Conservation (phyloP, 2,329 filamentous ascomycete genomes). For the Rutstroemia sp. region DNA sequence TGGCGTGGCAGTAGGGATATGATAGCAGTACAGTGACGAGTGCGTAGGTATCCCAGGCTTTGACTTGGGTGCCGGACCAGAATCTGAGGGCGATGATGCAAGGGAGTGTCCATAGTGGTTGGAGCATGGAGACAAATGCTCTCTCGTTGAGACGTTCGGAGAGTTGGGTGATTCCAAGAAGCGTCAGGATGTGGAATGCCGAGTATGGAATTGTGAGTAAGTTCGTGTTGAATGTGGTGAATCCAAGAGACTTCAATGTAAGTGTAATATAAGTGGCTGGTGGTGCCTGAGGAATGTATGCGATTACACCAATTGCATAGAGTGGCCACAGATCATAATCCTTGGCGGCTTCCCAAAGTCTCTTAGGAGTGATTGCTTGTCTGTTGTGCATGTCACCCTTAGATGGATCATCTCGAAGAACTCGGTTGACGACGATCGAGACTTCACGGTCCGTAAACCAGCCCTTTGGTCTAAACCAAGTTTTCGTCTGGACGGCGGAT, state of each 20-base stretch:
- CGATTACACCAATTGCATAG: slow-evolving; percentile 39
- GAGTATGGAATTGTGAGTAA: slow-evolving; percentile 39
- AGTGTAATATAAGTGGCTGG: slow-evolving; percentile 46
- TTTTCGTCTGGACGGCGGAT: slow-evolving; percentile 52
- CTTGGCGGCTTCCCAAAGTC: slow-evolving; percentile 43
- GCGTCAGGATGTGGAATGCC: slow-evolving; percentile 36
- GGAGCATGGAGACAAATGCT: slow-evolving; percentile 30
- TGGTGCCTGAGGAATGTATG: slow-evolving; percentile 42
- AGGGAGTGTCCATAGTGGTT: slow-evolving; percentile 36
- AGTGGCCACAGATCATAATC: slow-evolving; percentile 56
- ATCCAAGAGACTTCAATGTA: slow-evolving; percentile 34
- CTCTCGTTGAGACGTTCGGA: slow-evolving; percentile 35
- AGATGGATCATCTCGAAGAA: slow-evolving; percentile 42
- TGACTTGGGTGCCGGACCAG: slow-evolving; percentile 19
- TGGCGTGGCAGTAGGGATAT: slow-evolving; percentile 27
- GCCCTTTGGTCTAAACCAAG: slow-evolving; percentile 48
- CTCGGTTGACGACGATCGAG: slow-evolving; percentile 58
- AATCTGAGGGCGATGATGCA: slow-evolving; percentile 31
- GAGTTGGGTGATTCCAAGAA: slow-evolving; percentile 40
- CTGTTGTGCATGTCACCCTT: slow-evolving; percentile 53
- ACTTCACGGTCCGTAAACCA: slow-evolving; percentile 58
- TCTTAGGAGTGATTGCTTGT: slow-evolving; percentile 42
- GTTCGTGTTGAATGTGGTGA: slow-evolving; percentile 36
- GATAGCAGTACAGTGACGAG: slow-evolving; percentile 27
- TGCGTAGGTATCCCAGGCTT: slow-evolving; percentile 32